Conservation (phyloP, 306 rosid species). For the Adenanthera pavonina region DNA sequence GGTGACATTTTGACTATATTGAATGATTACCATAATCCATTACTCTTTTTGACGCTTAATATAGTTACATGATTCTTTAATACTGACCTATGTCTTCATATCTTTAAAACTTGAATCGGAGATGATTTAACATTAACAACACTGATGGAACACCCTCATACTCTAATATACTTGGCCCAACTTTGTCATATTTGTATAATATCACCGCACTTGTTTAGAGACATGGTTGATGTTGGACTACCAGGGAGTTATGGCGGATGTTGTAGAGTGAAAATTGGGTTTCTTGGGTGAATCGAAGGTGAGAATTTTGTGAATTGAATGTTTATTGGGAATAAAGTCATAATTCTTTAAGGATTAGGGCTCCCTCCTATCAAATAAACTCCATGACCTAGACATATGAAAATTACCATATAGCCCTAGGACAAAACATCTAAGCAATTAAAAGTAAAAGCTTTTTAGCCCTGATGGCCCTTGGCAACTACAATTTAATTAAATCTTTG, state of each 20-base stretch:
- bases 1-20: not conserved
- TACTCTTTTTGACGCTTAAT: not conserved
- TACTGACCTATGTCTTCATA: conserved; percentile 25
- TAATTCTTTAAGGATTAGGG: not conserved
- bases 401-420: not conserved
- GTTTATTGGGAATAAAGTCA: not conserved
- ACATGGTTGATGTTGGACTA: not conserved
- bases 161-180: not conserved
- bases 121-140: not conserved
- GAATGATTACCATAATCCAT: conserved; percentile 19
- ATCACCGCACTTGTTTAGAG: not conserved
- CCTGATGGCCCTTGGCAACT: not conserved
- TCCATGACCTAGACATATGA: not conserved
- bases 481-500: not conserved
- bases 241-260: not conserved
- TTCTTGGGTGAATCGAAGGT: not conserved
- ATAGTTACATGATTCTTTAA: not conserved
- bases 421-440: not conserved
- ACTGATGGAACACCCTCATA: not conserved
- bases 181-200: not conserved
- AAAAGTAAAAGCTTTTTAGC: not conserved
- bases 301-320: not conserved
- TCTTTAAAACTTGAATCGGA: not conserved
- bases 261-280: not conserved
- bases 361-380: not conserved